phyloP scores from a whole-genome alignment of 2,329 filamentous ascomycete species.

The Sclerotinia borealis region DNA sequence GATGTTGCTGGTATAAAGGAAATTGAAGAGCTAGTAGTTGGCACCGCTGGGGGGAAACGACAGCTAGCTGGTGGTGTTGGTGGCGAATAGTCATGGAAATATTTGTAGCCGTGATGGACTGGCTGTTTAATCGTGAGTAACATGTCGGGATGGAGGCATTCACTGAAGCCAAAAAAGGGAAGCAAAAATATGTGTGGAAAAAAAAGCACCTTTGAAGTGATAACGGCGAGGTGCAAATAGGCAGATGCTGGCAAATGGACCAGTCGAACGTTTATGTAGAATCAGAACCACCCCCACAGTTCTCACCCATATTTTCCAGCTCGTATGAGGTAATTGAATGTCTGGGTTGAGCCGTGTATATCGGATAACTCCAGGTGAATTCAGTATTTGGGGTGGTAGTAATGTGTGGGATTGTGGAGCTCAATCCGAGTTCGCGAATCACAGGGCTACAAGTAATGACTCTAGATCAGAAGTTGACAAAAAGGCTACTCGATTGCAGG shows the following conservation, averaged over 20 bases:
- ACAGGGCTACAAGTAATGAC: conserved; percentile 22
- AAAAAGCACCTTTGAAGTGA: conserved; percentile 27
- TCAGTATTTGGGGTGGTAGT: conserved; percentile 23
- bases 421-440: conserved; percentile 26
- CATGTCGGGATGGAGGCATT: conserved; percentile 35
- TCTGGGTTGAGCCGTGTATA: conserved; percentile 15
- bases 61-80: conserved; percentile 37
- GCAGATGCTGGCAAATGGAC: conserved; percentile 22
- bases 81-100: conserved; percentile 43
- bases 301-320: conserved; percentile 22
- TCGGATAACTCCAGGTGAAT: conserved; percentile 20
- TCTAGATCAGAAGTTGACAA: conserved; percentile 23
- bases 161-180: conserved; percentile 28
- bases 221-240: conserved; percentile 19
- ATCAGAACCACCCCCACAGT: conserved; percentile 25
- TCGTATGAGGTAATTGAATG: conserved; percentile 26
- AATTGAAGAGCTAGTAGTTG: conserved; percentile 30
- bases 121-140: conserved; percentile 46
- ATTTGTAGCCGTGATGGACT: conserved; percentile 41
- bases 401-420: conserved; percentile 20
- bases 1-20: conserved; percentile 27
- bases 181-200: conserved; percentile 26
- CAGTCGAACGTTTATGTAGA: conserved; percentile 27
- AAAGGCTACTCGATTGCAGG: conserved; percentile 21
- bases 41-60: conserved; percentile 37